Conservation (phyloP, 345 rosid genomes). For the Bruguiera parviflora region DNA sequence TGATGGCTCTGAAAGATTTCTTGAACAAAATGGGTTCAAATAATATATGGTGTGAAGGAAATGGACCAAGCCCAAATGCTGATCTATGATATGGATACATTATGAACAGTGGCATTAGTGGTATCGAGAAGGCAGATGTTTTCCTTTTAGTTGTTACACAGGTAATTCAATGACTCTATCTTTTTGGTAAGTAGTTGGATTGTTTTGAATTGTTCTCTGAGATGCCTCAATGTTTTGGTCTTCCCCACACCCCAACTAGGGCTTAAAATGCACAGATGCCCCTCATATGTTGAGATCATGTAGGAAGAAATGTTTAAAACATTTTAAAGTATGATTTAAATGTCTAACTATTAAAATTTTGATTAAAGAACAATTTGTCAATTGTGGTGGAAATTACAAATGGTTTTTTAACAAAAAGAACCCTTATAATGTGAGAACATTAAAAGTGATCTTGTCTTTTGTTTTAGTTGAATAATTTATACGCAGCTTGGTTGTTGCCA, state of each 20-base stretch:
- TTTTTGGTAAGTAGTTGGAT: background rate
- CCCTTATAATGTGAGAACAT: too few relatives aligned
- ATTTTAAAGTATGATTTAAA: too few relatives aligned
- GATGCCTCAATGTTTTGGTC: background rate
- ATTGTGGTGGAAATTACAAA: too few relatives aligned
- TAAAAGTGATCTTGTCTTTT: too few relatives aligned
- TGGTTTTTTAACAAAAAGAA: too few relatives aligned
- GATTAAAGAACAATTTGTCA: too few relatives aligned
- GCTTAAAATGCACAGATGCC: too few relatives aligned
- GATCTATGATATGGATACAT: constrained; percentile 85
- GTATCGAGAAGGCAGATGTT: constrained; percentile 89
- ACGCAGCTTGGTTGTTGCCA: too few relatives aligned
- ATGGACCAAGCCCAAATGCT: constrained; percentile 64
- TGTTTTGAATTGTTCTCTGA: background rate
- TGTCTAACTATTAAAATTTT: too few relatives aligned
- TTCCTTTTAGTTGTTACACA: constrained; percentile 95
- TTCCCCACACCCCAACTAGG: background rate
- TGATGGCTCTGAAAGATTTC: constrained; percentile 96
- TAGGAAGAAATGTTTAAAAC: too few relatives aligned
- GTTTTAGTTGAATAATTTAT: too few relatives aligned
- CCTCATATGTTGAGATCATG: too few relatives aligned
- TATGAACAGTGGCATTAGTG: constrained; percentile 81
- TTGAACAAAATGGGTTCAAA: constrained; percentile 88
- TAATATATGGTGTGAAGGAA: constrained; percentile 94
- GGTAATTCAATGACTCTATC: constrained; percentile 36